A percentile compares a stretch with the other conserved stretches of the same genome.
These are phyloP conservation scores for Medicago ruthenica DNA, from an alignment of 306 rosid species.

Conservation along the genomic window DNA sequence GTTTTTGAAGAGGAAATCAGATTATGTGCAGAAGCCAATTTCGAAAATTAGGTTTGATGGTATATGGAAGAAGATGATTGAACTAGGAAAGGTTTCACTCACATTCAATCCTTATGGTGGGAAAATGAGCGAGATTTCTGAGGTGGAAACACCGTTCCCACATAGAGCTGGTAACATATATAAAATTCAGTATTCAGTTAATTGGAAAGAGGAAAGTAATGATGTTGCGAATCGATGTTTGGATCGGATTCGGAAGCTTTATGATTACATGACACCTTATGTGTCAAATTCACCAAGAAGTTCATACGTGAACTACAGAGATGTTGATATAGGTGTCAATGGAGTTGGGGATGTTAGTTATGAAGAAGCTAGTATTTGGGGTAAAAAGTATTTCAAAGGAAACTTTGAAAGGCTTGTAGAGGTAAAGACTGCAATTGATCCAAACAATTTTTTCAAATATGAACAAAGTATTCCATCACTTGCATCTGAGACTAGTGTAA, in stretches of 20 bases:
- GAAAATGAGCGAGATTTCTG: slow-evolving; percentile 68
- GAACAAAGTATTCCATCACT: slow-evolving; percentile 78
- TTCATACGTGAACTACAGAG: slow-evolving; percentile 76
- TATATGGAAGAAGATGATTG: slow-evolving; percentile 69
- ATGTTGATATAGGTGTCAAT: slow-evolving; percentile 74
- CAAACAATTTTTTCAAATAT: slow-evolving; percentile 63
- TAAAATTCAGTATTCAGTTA: slow-evolving; percentile 71
- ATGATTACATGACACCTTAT: slow-evolving; percentile 68
- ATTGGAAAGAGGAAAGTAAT: slow-evolving; percentile 62
- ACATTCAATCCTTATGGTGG: slow-evolving; percentile 75
- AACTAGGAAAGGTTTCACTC: slow-evolving; percentile 54
- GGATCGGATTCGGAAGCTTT: slow-evolving; percentile 53
- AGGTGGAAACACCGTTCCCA: slow-evolving; percentile 69
- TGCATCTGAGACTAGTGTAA: slow-evolving; percentile 33
- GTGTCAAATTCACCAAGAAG: slow-evolving; percentile 72
- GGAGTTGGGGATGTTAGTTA: slow-evolving; percentile 55
- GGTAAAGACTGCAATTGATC: slow-evolving; percentile 67
- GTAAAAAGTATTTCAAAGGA: slow-evolving; percentile 65
- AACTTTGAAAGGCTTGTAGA: slow-evolving; percentile 69
- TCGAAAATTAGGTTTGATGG: slow-evolving; percentile 57
- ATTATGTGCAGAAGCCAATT: slow-evolving; percentile 65
- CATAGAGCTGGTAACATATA: slow-evolving; percentile 73
- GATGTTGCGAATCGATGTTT: slow-evolving; percentile 47
- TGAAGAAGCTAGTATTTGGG: slow-evolving; percentile 68
- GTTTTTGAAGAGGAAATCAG: slow-evolving; percentile 76